Conservation (phyloP, 1,284 basidiomycete genomes). For the Crepidotus sp. region DNA sequence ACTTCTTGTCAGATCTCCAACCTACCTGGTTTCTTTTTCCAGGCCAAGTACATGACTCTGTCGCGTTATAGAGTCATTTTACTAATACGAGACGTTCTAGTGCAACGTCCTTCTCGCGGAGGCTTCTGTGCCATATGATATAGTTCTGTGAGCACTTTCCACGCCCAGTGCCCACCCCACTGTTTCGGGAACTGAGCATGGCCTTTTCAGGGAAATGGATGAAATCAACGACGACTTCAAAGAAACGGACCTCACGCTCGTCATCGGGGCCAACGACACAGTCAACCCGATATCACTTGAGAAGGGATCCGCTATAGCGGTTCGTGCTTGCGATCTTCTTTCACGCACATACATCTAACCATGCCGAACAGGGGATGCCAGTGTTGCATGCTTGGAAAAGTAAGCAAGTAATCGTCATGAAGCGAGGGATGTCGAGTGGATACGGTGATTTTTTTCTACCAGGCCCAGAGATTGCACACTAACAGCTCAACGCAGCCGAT, state of each 20-base stretch:
- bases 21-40: background rate
- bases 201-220: slow-evolving; percentile 67
- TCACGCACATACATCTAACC: background rate
- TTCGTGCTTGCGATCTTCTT: slow-evolving; percentile 15
- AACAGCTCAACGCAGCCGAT: slow-evolving; percentile 5
- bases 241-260: slow-evolving; percentile 76
- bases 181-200: background rate
- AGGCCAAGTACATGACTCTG: slow-evolving; percentile 12
- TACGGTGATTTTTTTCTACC: slow-evolving; percentile 48
- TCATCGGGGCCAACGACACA: slow-evolving; percentile 85
- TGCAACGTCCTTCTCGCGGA: slow-evolving; percentile 83
- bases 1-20: background rate
- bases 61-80: background rate
- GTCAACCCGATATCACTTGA: slow-evolving; percentile 86
- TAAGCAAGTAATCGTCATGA: slow-evolving; percentile 85
- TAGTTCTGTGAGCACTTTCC: slow-evolving; percentile 38
- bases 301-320: slow-evolving; percentile 72
- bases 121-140: slow-evolving; percentile 82
- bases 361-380: slow-evolving; percentile 58
- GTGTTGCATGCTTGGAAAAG: slow-evolving; percentile 86
- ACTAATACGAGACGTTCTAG: slow-evolving; percentile 29
- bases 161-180: background rate
- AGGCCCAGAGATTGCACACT: slow-evolving; percentile 1
- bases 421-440: slow-evolving; percentile 76
- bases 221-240: slow-evolving; percentile 86